Conservation (phyloP, 2,329 filamentous ascomycete genomes). For the Aspergillus ochraceoroseus region DNA sequence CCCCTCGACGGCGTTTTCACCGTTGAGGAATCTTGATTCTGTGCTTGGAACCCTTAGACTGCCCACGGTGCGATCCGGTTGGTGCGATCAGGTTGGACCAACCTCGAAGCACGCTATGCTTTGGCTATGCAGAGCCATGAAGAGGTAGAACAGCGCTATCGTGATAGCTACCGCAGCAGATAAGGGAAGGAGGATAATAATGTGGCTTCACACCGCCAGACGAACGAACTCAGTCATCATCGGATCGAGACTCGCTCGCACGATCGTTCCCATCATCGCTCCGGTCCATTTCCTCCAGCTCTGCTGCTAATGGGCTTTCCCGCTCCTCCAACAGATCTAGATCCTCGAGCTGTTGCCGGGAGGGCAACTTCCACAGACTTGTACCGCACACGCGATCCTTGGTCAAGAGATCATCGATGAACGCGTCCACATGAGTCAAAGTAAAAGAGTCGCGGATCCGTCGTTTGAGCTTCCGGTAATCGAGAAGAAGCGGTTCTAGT, state of each 20-base stretch:
- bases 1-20: no score
- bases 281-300: constrained; percentile 45
- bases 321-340: constrained; percentile 80
- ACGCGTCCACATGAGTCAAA: constrained; percentile 81
- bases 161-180: no score
- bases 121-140: no score
- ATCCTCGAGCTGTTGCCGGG: constrained; percentile 77
- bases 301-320: constrained; percentile 73
- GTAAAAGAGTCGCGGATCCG: constrained; percentile 68
- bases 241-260: constrained; percentile 24
- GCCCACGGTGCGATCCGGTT: no score
- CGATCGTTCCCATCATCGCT: constrained; percentile 26
- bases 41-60: no score
- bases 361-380: constrained; percentile 85
- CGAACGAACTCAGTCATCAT: constrained; percentile 27
- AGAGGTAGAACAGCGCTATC: no score
- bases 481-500: constrained; percentile 76
- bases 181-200: no score
- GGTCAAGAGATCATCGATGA: constrained; percentile 83
- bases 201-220: no score
- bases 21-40: no score
- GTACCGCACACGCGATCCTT: constrained; percentile 90
- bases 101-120: no score
- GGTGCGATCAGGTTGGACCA: no score
- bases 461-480: constrained; percentile 76